These are phyloP conservation scores for Boeremia lycopersici DNA, from an alignment of 2,329 filamentous ascomycete genomes.

Conservation along the genomic window DNA sequence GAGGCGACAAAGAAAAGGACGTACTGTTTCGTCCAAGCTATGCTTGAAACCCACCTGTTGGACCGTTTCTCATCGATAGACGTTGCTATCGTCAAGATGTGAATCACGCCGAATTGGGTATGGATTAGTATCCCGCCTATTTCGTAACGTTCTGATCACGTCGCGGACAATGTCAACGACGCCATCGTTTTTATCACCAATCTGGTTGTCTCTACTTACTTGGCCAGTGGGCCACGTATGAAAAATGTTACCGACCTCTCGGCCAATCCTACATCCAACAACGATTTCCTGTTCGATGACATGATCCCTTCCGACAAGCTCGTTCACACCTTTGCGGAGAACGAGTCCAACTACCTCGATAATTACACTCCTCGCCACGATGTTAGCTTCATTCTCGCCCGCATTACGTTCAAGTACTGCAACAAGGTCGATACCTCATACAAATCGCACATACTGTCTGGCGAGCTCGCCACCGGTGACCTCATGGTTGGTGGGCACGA, in stretches of 20 bases:
- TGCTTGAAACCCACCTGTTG: too few species aligned
- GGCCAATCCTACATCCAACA: conserved; percentile 81
- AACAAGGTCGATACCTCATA: background rate
- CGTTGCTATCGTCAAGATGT: too few species aligned
- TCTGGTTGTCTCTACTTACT: conserved; percentile 71
- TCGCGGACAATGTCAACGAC: conserved; percentile 54
- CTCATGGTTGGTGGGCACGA: conserved; percentile 36
- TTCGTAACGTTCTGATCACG: conserved; percentile 41
- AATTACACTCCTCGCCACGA: conserved; percentile 72
- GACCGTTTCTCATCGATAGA: too few species aligned
- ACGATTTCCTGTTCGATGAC: conserved; percentile 77
- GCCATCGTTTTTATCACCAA: conserved; percentile 54
- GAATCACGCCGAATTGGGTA: too few species aligned
- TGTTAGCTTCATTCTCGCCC: conserved; percentile 75
- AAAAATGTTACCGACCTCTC: conserved; percentile 79
- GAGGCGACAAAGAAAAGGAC: too few species aligned
- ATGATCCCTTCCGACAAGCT: conserved; percentile 74
- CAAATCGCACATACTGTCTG: conserved; percentile 5
- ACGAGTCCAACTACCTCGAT: conserved; percentile 66
- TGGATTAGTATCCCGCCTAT: background rate
- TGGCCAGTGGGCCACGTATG: conserved; percentile 73
- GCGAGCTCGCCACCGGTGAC: conserved; percentile 55
- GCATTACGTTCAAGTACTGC: conserved; percentile 73
- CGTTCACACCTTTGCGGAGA: conserved; percentile 77
- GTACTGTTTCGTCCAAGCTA: too few species aligned